Evolutionary conservation across 2,329 filamentous ascomycete species (phyloP).

Genomic region (Ophiostoma montium): DNA sequence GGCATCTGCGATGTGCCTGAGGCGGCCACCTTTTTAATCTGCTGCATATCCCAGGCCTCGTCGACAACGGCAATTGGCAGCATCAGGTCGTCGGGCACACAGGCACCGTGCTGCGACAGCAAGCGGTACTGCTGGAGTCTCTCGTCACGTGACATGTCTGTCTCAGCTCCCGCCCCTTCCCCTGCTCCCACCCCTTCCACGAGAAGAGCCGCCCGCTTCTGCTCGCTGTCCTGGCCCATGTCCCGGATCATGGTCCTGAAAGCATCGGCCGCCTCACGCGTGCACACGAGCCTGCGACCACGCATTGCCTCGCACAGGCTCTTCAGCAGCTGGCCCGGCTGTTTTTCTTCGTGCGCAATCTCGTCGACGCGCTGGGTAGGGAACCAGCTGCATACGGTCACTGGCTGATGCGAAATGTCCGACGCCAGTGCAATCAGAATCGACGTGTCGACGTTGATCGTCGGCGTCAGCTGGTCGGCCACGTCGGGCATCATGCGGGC

Average conservation of each 20-base stretch:
- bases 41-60: conserved; percentile 26
- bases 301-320: conserved; percentile 49
- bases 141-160: no score
- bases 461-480: conserved; percentile 17
- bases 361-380: conserved; percentile 49
- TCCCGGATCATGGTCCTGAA: conserved; percentile 53
- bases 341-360: conserved; percentile 47
- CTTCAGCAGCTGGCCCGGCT: conserved; percentile 39
- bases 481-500: conserved; percentile 14
- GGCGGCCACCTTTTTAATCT: conserved; percentile 18
- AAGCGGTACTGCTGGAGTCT: conserved; percentile 19
- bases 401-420: conserved; percentile 49
- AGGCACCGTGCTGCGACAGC: conserved; percentile 22
- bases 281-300: conserved; percentile 47
- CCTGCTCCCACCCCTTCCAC: no score
- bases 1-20: conserved; percentile 19
- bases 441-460: conserved; percentile 51
- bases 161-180: no score
- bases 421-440: conserved; percentile 59
- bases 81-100: conserved; percentile 22
- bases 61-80: conserved; percentile 47
- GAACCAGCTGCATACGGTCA: conserved; percentile 24
- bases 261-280: conserved; percentile 46
- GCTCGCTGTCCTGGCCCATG: conserved; percentile 49
- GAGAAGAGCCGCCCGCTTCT: conserved; percentile 35